Percentiles rank a stretch among this genome's conserved stretches.
phyloP scores from a whole-genome alignment of 495 filamentous ascomycete species.

The Neurospora sublineolata region DNA sequence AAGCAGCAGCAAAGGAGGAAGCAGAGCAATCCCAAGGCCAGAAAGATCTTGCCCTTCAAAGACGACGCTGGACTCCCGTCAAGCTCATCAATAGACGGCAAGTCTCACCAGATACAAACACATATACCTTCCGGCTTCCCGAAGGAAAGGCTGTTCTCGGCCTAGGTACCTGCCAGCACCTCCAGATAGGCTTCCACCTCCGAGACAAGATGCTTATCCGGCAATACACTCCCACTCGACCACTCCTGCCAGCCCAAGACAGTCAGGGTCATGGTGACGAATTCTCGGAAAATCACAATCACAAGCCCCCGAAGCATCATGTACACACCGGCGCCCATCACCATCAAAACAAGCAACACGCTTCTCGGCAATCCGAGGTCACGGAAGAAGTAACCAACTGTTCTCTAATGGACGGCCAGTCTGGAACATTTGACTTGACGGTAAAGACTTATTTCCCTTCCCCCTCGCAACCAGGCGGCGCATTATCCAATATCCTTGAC shows the following conservation, averaged over 20 bases:
- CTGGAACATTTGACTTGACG: constrained; percentile 3
- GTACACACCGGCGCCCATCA: not conserved
- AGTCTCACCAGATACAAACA: constrained; percentile 16
- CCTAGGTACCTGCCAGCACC: constrained; percentile 23
- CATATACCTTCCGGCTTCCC: constrained; percentile 22
- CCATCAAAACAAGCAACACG: not conserved
- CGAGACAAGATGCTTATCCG: constrained; percentile 15
- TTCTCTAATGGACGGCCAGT: not conserved
- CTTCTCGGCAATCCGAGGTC: not conserved
- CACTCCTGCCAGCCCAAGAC: not conserved
- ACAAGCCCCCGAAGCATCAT: not conserved
- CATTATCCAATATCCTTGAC: not conserved
- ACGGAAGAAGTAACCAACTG: not conserved
- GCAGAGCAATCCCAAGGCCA: not conserved
- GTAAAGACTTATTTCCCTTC: constrained; percentile 7
- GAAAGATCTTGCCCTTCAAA: constrained; percentile 2
- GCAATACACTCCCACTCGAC: constrained; percentile 8
- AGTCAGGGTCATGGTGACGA: not conserved
- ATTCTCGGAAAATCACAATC: not conserved
- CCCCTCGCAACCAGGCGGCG: constrained; percentile 3
- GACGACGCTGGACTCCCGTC: constrained; percentile 12
- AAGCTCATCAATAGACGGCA: constrained; percentile 10
- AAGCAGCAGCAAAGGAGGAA: constrained; percentile 15
- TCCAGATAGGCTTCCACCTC: constrained; percentile 24
- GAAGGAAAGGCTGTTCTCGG: constrained; percentile 12